These are phyloP conservation scores for Ophidiomyces ophidiicola DNA, from an alignment of 2,329 filamentous ascomycete genomes.

Conservation along the genomic window DNA sequence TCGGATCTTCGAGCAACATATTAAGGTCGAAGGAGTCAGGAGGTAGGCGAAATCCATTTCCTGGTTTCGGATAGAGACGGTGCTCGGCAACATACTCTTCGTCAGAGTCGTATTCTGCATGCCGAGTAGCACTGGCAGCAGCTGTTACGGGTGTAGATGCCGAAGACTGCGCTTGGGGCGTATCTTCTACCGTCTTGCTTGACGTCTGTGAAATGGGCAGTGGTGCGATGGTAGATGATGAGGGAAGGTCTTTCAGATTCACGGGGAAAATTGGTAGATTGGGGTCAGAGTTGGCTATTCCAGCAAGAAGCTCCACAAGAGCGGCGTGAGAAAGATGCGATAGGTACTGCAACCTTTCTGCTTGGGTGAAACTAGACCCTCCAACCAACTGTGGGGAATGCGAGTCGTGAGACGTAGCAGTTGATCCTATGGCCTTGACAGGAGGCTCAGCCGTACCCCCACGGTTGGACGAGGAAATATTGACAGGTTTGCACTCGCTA, in stretches of 20 bases:
- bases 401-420: conserved; percentile 20
- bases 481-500: conserved; percentile 40
- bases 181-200: not conserved
- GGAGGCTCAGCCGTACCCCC: not conserved
- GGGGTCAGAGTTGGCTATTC: conserved; percentile 49
- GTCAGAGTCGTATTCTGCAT: conserved; percentile 22
- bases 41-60: conserved; percentile 48
- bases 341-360: conserved; percentile 52
- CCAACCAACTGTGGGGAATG: conserved; percentile 21
- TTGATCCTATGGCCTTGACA: not conserved
- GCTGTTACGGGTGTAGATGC: not conserved
- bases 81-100: conserved; percentile 44
- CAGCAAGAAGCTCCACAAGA: conserved; percentile 53
- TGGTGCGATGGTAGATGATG: conserved; percentile 11
- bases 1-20: conserved; percentile 50
- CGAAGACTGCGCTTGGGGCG: not conserved
- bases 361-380: conserved; percentile 21
- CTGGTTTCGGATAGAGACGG: conserved; percentile 51
- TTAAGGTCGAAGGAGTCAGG: conserved; percentile 48
- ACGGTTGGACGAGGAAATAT: conserved; percentile 10
- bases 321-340: conserved; percentile 47
- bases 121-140: conserved; percentile 7
- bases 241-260: conserved; percentile 21
- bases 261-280: conserved; percentile 53
- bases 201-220: conserved; percentile 1